Evolutionary conservation across 331 rosid genomes (phyloP).

Genomic region (Quercus phellos): DNA sequence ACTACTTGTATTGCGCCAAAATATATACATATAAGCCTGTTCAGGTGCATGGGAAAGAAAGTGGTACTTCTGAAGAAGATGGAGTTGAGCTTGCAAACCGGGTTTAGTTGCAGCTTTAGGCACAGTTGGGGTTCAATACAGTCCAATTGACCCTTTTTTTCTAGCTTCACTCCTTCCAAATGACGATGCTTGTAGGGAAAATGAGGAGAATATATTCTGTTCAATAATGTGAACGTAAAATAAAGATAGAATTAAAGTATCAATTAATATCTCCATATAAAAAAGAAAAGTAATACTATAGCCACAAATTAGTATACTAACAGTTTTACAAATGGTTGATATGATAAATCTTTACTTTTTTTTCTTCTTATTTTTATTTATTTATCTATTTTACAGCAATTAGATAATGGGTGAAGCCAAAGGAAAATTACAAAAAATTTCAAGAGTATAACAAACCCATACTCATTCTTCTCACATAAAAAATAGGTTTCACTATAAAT

Average conservation of each 20-base stretch:
- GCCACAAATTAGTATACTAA: too few species aligned
- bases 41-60: constrained; percentile 41
- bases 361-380: too few species aligned
- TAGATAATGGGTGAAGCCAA: too few species aligned
- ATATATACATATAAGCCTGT: constrained; percentile 67
- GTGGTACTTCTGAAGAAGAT: constrained; percentile 24
- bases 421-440: too few species aligned
- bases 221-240: not conserved
- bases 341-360: too few species aligned
- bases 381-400: too few species aligned
- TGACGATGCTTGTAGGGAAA: not conserved
- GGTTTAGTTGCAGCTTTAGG: constrained; percentile 22
- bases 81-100: constrained; percentile 43
- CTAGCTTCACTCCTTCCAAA: not conserved
- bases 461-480: too few species aligned
- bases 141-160: not conserved
- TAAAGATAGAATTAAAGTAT: not conserved
- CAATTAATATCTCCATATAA: not conserved
- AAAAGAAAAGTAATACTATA: too few species aligned
- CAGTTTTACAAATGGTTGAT: too few species aligned
- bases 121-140: not conserved
- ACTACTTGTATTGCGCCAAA: constrained; percentile 60
- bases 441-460: too few species aligned
- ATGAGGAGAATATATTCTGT: not conserved
- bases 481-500: too few species aligned